phyloP scores from a whole-genome alignment of 192 early-diverging fungal genomes.

The Backusella macrospora region DNA sequence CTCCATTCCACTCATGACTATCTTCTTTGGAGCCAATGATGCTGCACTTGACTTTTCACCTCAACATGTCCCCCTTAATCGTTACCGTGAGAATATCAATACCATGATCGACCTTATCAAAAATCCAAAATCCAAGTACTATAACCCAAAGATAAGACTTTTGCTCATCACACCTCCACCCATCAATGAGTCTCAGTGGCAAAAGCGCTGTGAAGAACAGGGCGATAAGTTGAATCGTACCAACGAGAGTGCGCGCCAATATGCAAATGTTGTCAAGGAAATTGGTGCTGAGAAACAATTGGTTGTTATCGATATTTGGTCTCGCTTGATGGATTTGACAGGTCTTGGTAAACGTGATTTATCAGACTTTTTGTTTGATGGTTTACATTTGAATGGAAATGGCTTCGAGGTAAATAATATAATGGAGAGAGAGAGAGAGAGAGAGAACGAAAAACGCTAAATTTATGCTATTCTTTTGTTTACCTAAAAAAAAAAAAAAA shows the following conservation, averaged over 20 bases:
- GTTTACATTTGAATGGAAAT: constrained; percentile 55
- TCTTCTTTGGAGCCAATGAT: constrained; percentile 89
- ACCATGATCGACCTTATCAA: constrained; percentile 61
- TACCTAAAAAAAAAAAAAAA: not conserved
- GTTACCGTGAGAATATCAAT: constrained; percentile 64
- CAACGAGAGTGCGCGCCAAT: constrained; percentile 46
- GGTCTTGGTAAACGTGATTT: constrained; percentile 23
- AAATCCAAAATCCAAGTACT: constrained; percentile 49
- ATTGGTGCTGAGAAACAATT: constrained; percentile 47
- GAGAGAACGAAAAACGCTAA: not conserved
- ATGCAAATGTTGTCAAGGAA: constrained; percentile 50
- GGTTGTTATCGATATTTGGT: constrained; percentile 40
- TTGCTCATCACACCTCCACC: constrained; percentile 76
- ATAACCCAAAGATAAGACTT: constrained; percentile 63
- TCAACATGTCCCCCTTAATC: constrained; percentile 65
- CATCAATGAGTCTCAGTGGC: constrained; percentile 58
- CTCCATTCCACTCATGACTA: constrained; percentile 59
- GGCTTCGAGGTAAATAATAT: constrained; percentile 52
- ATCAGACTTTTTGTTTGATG: constrained; percentile 52
- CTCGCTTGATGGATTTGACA: constrained; percentile 45
- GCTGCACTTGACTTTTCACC: constrained; percentile 47
- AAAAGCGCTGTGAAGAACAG: constrained; percentile 25
- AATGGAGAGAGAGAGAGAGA: not conserved
- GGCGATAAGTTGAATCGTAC: constrained; percentile 43
- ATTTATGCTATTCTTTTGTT: not conserved